Conservation (phyloP, 2,329 filamentous ascomycete genomes). For the Exophiala xenobiotica region DNA sequence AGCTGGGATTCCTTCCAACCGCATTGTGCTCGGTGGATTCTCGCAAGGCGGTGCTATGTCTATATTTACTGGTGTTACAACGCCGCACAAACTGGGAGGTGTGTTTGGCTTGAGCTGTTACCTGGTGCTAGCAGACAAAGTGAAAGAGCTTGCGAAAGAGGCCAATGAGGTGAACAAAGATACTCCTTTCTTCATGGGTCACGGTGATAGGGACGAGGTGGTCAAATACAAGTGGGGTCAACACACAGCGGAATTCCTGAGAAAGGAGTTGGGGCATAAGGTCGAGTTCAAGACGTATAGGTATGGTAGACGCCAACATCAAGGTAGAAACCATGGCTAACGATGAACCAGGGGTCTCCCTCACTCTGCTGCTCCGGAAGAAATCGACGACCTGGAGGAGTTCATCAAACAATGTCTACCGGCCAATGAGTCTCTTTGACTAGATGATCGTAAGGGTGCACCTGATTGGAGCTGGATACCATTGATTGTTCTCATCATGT, state of each 20-base stretch:
- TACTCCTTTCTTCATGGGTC: constrained; percentile 84
- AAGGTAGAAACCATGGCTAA: too few relatives aligned
- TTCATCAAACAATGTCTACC: constrained; percentile 51
- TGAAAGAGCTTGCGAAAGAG: constrained; percentile 57
- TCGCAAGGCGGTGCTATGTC: constrained; percentile 83
- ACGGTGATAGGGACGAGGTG: constrained; percentile 75
- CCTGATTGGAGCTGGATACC: not conserved
- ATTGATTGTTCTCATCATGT: constrained; percentile 1
- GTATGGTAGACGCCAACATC: too few relatives aligned
- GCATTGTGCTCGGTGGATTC: constrained; percentile 72
- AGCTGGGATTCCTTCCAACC: constrained; percentile 74
- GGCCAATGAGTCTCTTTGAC: constrained; percentile 17
- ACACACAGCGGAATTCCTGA: constrained; percentile 65
- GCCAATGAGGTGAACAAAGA: constrained; percentile 62
- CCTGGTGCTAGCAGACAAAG: constrained; percentile 66
- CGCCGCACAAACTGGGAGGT: constrained; percentile 73
- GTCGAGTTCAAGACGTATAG: constrained; percentile 74
- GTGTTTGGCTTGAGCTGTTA: constrained; percentile 85
- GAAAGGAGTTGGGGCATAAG: constrained; percentile 67
- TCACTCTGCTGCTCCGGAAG: constrained; percentile 73
- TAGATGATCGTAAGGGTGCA: constrained; percentile 3
- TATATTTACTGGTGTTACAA: constrained; percentile 75
- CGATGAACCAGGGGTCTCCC: constrained; percentile 57
- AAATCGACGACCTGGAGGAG: constrained; percentile 77
- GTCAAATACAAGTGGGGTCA: constrained; percentile 69